Base-by-base conservation (phyloP, 768 basidiomycete species). In the Termitomyces sp. region DNA sequence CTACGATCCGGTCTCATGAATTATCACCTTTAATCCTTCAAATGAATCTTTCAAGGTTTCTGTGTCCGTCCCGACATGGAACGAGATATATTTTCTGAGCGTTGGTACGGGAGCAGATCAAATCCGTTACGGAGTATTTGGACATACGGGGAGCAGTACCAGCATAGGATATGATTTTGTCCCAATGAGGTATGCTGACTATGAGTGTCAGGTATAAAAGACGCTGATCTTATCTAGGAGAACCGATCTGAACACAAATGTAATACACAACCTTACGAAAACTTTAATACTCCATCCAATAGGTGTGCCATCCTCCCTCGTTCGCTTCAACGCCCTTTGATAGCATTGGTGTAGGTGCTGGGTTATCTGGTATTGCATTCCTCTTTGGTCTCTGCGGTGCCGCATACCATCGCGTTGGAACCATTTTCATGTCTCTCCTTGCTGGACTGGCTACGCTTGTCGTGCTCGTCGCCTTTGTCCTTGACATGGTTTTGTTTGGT, bases 401-500 rank as follows among this genome's bases (percentile, higher is more conserved):
- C 4, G 46, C 63, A n/a, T 87, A 85, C 68, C 81, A 84, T 61
- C 86, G 90, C 58, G 69, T 75, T 13, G 88, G 90, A 50, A 92
- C 91, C 14, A 80, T 92, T 59, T 69, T 92, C 69, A 92, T 92
- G 90, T 76, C 85, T 16, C 77, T 94, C 54, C 62, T 82, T 56
- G 76, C 85, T 54, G 79, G 82, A 18, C 75, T 94, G 55, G 89
- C 87, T 7, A 73, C 80, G n/a, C 69, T 93, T 53, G 71, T 80
- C 63, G 85, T 85, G 7, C 76, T 92, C 54, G 72, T 92, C 61
- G 85, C 77, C 3, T 92, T 84, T 73, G 72, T 92, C 46, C 75
- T 93, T 69, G 90, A 92, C 72, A 87, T 92, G 82, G 82, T 82
- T 44, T 81, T 94, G 53, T 94, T 88, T 69, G 86, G 85, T 49